These are phyloP conservation scores for Ajuga chamaepitys DNA, from an alignment of 257 asterid species.

Conservation along the genomic window DNA sequence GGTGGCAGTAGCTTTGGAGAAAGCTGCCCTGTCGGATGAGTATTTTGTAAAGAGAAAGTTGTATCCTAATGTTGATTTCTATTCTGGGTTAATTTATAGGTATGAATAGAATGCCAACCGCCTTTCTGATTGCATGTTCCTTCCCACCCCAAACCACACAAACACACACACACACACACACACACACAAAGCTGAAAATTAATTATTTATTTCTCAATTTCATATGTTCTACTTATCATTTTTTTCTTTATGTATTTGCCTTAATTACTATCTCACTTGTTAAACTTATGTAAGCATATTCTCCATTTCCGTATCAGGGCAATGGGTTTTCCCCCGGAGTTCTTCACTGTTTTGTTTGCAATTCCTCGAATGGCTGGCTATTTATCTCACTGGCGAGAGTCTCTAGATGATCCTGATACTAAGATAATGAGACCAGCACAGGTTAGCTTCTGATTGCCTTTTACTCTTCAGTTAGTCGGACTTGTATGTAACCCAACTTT, in stretches of 20 bases:
- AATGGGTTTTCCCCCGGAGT: conserved; percentile 97
- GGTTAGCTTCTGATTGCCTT: conserved; percentile 29
- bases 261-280: not conserved
- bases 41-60: conserved; percentile 93
- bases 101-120: conserved; percentile 8
- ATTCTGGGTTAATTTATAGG: conserved; percentile 96
- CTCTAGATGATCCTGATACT: conserved; percentile 61
- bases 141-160: not conserved
- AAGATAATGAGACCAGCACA: conserved; percentile 98
- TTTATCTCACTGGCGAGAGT: conserved; percentile 96
- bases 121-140: not conserved
- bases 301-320: conserved; percentile 51
- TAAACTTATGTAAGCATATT: not conserved
- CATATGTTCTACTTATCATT: not conserved
- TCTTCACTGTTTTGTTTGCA: conserved; percentile 92
- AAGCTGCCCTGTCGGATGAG: conserved; percentile 91
- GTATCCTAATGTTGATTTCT: conserved; percentile 96
- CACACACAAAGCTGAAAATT: too few species aligned
- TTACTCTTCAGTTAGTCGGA: not conserved
- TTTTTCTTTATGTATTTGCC: not conserved
- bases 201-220: too few species aligned
- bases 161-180: too few species aligned
- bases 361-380: conserved; percentile 99
- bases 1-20: conserved; percentile 97
- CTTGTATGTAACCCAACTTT: not conserved